Base-by-base conservation (phyloP, 495 filamentous ascomycete genomes). In the Aspergillus hancockii region DNA sequence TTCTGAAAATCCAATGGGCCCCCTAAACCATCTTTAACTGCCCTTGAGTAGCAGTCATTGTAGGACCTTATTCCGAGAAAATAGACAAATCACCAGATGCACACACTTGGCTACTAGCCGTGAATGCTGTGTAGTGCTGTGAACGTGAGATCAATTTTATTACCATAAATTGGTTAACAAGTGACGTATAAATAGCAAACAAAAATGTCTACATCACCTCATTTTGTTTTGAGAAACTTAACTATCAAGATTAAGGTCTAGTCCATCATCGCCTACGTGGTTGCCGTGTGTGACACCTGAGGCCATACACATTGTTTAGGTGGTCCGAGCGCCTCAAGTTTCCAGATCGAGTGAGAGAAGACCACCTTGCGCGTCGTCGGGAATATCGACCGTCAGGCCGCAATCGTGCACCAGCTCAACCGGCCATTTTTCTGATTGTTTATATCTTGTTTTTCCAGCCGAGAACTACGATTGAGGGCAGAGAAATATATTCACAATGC, bases 311-410 rank as follows among this genome's bases (percentile, higher is more conserved):
- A 34, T 22, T 55, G 58, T 49, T 47, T 63, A 30, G 38, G 45
- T 76, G 74, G 74, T 72, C 74, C 75, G 73, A 72, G 76, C 75
- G 73, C 63, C 74, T 62, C 58, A 60, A 70, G 70, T 75, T 58
- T 62, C 41, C 52, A 50, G 49, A 47, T 46, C 47, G 36, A 52
- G 19, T 25, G 22, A 54, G 30, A 54, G 54, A 49, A 64, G 65
- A 73, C 69, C 73, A 77, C 73, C 67, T 77, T 76, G 67, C 74
- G 68, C 63, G 67, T 77, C 64, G 54, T 30, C 16, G 55, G 53
- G 45, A 54, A 49, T 25, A 54, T 34, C 18, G 41, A 49, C 60
- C 22, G 25, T 47, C 57, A 23, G 22, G 53, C 59, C 55, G 55
- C 41, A 40, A 23, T 23, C 21, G 43, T 28, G 14, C 57, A 51